Conservation (phyloP, 2,329 filamentous ascomycete genomes). For the Elsinoe batatas region DNA sequence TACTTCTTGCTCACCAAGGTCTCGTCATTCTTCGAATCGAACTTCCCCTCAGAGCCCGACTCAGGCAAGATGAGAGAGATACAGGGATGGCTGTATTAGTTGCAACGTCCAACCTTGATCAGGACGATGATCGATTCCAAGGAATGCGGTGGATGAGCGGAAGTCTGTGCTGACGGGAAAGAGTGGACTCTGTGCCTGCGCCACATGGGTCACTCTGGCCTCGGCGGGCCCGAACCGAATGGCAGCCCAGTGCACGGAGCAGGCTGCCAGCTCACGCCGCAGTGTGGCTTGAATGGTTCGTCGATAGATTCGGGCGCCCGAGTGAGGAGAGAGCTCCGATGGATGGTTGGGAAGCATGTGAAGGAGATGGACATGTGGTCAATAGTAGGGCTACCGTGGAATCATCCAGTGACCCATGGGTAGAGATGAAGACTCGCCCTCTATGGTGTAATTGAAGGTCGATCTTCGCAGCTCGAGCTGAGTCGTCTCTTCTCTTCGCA, state of each 20-base stretch:
- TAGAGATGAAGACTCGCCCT: background rate
- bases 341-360: background rate
- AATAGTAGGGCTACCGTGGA: too few species aligned
- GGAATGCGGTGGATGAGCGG: background rate
- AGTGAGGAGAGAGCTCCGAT: constrained; percentile 1
- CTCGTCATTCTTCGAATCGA: too few species aligned
- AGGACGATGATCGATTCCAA: background rate
- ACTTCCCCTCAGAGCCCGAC: too few species aligned
- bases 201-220: constrained; percentile 10
- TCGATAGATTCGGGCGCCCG: background rate
- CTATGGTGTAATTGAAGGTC: background rate
- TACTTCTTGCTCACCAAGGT: too few species aligned
- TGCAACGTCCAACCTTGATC: background rate
- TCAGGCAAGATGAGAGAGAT: too few species aligned
- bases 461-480: too few species aligned
- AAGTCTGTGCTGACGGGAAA: background rate
- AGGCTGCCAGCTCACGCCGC: background rate
- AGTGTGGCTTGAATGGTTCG: constrained; percentile 5
- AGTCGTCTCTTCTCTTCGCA: background rate
- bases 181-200: constrained; percentile 7
- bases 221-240: background rate
- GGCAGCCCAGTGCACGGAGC: background rate
- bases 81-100: too few species aligned
- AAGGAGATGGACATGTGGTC: background rate
- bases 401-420: too few species aligned